phyloP scores from a whole-genome alignment of 345 rosid genomes.

The Turnera subulata region DNA sequence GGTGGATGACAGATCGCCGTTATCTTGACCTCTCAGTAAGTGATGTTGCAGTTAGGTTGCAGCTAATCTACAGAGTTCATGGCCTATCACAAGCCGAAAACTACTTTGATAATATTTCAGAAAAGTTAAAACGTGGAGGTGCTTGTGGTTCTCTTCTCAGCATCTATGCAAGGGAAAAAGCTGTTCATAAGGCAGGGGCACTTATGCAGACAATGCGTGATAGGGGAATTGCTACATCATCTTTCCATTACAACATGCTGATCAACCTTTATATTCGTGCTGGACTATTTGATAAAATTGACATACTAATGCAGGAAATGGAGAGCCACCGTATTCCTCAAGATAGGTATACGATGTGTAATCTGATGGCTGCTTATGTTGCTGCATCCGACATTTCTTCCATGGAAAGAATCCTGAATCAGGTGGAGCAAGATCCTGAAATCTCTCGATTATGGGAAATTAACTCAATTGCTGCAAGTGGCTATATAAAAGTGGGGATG shows the following conservation, averaged over 20 bases:
- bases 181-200: conserved; percentile 40
- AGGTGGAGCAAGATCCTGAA: conserved; percentile 28
- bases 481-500: conserved; percentile 19
- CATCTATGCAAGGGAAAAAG: conserved; percentile 29
- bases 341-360: conserved; percentile 13
- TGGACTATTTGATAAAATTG: conserved; percentile 25
- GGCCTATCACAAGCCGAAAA: conserved; percentile 36
- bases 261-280: conserved; percentile 24
- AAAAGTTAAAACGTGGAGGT: conserved; percentile 7
- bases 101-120: conserved; percentile 29
- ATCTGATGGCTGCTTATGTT: conserved; percentile 26
- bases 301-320: conserved; percentile 26
- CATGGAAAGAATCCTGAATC: conserved; percentile 20
- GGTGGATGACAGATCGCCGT: conserved; percentile 43
- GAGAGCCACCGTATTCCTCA: conserved; percentile 20
- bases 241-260: conserved; percentile 19
- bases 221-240: conserved; percentile 14
- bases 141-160: conserved; percentile 37
- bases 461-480: conserved; percentile 18
- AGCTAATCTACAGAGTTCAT: conserved; percentile 30
- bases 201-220: conserved; percentile 33
- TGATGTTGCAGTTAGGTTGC: conserved; percentile 37
- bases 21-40: background rate
- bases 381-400: conserved; percentile 23
- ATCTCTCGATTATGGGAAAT: conserved; percentile 20